phyloP scores from a whole-genome alignment of 73 alveolate genomes.

The Blepharisma stoltei region DNA sequence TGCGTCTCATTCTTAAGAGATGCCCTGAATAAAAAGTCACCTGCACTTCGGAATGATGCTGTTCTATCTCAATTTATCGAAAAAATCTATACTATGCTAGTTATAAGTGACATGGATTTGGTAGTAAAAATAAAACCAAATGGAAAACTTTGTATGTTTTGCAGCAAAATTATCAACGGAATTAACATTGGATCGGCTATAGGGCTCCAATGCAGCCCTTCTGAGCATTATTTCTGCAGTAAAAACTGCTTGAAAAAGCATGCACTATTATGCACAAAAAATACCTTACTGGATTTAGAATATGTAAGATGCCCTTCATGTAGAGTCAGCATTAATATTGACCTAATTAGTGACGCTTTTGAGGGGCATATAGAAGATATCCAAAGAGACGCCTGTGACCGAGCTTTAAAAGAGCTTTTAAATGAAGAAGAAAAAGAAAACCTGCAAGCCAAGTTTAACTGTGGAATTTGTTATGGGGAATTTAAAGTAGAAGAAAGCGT shows the following conservation, averaged over 20 bases:
- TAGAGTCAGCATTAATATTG: not conserved
- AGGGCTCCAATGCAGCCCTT: no score
- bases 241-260: constrained; percentile 11
- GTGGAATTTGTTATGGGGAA: not conserved
- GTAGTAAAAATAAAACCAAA: no score
- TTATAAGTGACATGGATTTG: no score
- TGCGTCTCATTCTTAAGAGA: no score
- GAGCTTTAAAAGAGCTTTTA: not conserved
- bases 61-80: no score
- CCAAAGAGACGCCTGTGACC: constrained; percentile 21
- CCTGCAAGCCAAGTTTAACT: not conserved
- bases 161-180: no score
- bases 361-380: constrained; percentile 10
- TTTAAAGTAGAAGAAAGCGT: not conserved
- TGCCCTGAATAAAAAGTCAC: no score
- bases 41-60: no score
- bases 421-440: no score
- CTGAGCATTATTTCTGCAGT: constrained; percentile 4
- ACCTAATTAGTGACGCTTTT: not conserved
- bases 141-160: no score
- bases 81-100: no score
- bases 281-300: constrained; percentile 11
- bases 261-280: not conserved
- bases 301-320: constrained; percentile 11
- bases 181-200: no score